phyloP scores from a whole-genome alignment of 2,329 filamentous ascomycete species.

The Fusarium tupiense region DNA sequence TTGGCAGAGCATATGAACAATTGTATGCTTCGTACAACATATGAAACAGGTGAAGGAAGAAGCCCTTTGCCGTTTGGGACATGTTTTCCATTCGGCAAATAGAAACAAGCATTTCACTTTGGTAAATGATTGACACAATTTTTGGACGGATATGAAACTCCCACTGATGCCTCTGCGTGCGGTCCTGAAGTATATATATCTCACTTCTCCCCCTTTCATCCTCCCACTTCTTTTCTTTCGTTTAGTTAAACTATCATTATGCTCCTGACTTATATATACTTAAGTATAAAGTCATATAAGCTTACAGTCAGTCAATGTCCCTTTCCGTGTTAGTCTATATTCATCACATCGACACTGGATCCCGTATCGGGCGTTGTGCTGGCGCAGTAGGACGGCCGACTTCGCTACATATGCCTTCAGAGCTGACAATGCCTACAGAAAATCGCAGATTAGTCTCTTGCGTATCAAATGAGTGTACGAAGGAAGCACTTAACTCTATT shows the following conservation, averaged over 20 bases:
- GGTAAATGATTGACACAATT: fast-evolving
- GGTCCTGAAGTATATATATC: neutral
- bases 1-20: neutral
- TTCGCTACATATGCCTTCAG: neutral
- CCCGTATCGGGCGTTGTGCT: neutral
- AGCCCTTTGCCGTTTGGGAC: neutral
- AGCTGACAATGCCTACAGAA: neutral
- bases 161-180: neutral
- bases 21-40: neutral
- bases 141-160: neutral
- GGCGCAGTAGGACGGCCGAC: too few relatives aligned
- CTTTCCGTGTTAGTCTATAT: neutral
- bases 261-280: too few relatives aligned
- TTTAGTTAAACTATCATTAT: neutral
- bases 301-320: fast-evolving
- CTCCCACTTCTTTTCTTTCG: neutral
- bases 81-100: fast-evolving
- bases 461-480: too few relatives aligned
- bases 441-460: neutral
- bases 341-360: too few relatives aligned
- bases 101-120: too few relatives aligned
- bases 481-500: too few relatives aligned
- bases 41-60: neutral
- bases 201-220: neutral
- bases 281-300: too few relatives aligned